Evolutionary conservation across 2,329 filamentous ascomycete genomes (phyloP), one percentile per base, ranked within the genome.

Genomic region (Microcera coccophila): DNA sequence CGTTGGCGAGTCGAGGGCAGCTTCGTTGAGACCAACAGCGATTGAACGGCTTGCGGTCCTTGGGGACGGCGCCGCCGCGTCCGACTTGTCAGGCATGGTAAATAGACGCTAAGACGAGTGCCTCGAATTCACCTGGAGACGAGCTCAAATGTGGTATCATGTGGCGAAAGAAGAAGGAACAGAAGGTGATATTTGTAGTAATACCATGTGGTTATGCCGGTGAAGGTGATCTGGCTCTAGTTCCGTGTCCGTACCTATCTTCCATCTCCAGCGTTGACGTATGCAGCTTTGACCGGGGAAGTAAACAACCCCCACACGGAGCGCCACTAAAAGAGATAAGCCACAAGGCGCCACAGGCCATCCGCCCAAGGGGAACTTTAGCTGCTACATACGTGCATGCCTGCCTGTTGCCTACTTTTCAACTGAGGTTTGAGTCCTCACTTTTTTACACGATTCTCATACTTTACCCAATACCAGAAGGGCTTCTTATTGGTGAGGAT

Each of bases 1-100:
- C 26, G 90, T 94, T 19, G 93, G 93, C 29, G 90, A 96, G 69
- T 98, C 93, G 70, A 97, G 85, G 16, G 90, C 87, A 38, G 93
- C 93, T 77, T 98, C 93, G 70, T 91, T 93, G 56, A 97, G 78
- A 48, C 84, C 83, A 26, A 97, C 90, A 34, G 93, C 89, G 44
- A 81, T 73, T 49, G 51, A 49, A 47, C 49, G 50, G 53, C 45
- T 54, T 39, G 55, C 42, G 28, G 54, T 45, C 49, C 44, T 9
- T 3, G 15, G 15, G 9, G 15, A 5, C 28, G n/a, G 17, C 32
- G 18, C 18, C 32, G 15, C n/a, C n/a, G 8, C 10, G 4, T 34
- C 15, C 15, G 15, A 15, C 18, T 12, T 8, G 11, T 17, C 29
- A n/a, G 55, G 43, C 55, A 58, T 59, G 50, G 43, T 48, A 19